phyloP scores from a whole-genome alignment of 352 stramenopile genomes.

The Pythium sukuiense region DNA sequence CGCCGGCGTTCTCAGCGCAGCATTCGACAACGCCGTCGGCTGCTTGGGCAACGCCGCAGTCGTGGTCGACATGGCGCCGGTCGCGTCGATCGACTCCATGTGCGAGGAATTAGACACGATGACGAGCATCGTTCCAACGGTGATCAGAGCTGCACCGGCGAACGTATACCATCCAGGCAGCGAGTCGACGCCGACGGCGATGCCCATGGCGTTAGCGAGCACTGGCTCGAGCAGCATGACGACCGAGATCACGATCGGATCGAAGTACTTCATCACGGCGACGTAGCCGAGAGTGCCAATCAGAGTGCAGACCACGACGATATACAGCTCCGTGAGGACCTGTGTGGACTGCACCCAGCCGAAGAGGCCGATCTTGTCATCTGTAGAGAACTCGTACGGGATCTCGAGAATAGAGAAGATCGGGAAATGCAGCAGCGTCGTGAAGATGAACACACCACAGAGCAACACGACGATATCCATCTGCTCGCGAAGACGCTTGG shows the following conservation, averaged over 20 bases:
- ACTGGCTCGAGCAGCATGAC: constrained; percentile 90
- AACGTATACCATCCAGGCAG: constrained; percentile 77
- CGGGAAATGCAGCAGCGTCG: constrained; percentile 64
- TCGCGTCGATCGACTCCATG: constrained; percentile 86
- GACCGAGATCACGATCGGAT: constrained; percentile 86
- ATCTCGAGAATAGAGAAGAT: constrained; percentile 64
- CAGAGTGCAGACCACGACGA: constrained; percentile 86
- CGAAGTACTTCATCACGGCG: constrained; percentile 91
- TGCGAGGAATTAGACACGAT: constrained; percentile 73
- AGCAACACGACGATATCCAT: constrained; percentile 70
- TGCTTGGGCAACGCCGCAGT: constrained; percentile 41
- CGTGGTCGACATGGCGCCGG: constrained; percentile 62
- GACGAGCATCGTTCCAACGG: constrained; percentile 67
- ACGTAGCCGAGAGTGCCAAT: constrained; percentile 87
- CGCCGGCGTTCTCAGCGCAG: constrained; percentile 21
- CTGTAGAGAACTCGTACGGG: constrained; percentile 64
- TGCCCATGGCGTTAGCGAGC: constrained; percentile 71
- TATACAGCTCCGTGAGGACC: constrained; percentile 74
- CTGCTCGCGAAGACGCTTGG: constrained; percentile 66
- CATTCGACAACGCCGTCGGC: constrained; percentile 32
- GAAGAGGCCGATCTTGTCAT: constrained; percentile 77
- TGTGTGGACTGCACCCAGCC: constrained; percentile 79
- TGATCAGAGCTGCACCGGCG: constrained; percentile 59
- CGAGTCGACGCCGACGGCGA: constrained; percentile 67
- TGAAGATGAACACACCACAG: constrained; percentile 65